Evolutionary conservation across 2,329 filamentous ascomycete species (phyloP), one percentile per base, ranked within the genome.

Genomic region (Colletotrichum sp.): DNA sequence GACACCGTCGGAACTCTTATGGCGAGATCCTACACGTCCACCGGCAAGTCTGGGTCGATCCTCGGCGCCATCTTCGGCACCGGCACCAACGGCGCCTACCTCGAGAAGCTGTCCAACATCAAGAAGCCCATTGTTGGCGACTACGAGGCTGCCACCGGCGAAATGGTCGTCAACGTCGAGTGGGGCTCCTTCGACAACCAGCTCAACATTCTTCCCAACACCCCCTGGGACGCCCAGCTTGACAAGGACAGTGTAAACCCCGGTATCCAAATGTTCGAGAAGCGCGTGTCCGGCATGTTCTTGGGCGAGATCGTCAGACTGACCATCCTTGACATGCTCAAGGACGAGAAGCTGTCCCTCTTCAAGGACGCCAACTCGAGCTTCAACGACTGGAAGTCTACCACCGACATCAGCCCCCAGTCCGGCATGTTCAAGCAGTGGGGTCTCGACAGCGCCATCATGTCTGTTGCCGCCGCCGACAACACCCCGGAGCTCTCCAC

Each of bases 181-280:
- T 99, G 97, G 97, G 97, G 97, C 77, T 98, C 95, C 73, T 99
- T 99, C 81, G 97, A 99, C 86, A 98, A 98, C 86, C 91, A 94
- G 79, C 92, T 98, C 78, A 95, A 93, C 79, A 94, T 98, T 24
- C 89, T 99, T 55, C 97, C 96, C 61, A 94, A 92, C 80, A 98
- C 96, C 0, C 87, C 91, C 0, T 98, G 95, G 86, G 97, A 99
- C 82, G 86, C 89, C 65, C 90, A 92, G 73, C 89, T 99, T 28
- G 96, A 99, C 84, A 87, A 88, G 72, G 92, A 93, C 75, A 97
- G 94, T 78, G 92, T 95, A 79, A 98, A 99, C 85, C 96, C 96
- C 0, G 97, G 97, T 30, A 92, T 98, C 76, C 97, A 99, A 83
- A 98, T 98, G 95, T 99, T 98, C 82, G 97, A 99, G 88, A 99